phyloP scores from a whole-genome alignment of 1,284 basidiomycete species.

The Apiotrichum domesticum region DNA sequence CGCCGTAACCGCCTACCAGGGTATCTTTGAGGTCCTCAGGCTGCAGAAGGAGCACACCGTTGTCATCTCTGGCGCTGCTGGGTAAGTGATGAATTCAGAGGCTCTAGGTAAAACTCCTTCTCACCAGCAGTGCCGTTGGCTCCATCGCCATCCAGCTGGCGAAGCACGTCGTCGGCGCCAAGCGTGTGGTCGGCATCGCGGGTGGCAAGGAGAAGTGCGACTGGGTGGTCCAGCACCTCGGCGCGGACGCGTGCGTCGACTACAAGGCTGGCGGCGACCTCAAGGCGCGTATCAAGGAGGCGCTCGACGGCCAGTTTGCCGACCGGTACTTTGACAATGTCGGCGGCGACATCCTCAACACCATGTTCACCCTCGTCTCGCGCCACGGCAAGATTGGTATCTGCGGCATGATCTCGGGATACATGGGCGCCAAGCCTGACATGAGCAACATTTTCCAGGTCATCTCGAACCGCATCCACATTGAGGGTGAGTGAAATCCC shows the following conservation, averaged over 20 bases:
- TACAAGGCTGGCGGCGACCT: slow-evolving; percentile 44
- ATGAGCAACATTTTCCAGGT: slow-evolving; percentile 23
- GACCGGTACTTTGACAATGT: slow-evolving; percentile 46
- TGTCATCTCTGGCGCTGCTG: slow-evolving; percentile 46
- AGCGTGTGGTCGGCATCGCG: slow-evolving; percentile 50
- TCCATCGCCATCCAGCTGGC: slow-evolving; percentile 38
- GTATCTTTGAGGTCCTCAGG: slow-evolving; percentile 36
- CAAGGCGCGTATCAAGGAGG: neutral
- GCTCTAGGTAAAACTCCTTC: too few relatives aligned
- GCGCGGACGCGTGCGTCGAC: slow-evolving; percentile 51
- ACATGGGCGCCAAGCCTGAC: slow-evolving; percentile 8
- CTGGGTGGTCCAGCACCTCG: slow-evolving; percentile 47
- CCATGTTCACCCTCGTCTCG: slow-evolving; percentile 40
- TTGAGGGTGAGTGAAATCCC: slow-evolving; percentile 27
- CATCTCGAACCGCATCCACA: slow-evolving; percentile 39
- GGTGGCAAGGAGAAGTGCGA: slow-evolving; percentile 51
- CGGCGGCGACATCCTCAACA: slow-evolving; percentile 47
- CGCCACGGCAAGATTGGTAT: slow-evolving; percentile 43
- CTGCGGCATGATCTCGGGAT: slow-evolving; percentile 34
- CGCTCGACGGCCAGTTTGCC: slow-evolving; percentile 20
- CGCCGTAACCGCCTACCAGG: slow-evolving; percentile 36
- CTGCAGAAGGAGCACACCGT: slow-evolving; percentile 41
- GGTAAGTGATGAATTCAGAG: slow-evolving; percentile 10
- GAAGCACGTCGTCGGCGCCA: slow-evolving; percentile 45
- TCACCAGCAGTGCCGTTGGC: slow-evolving; percentile 26